phyloP scores from a whole-genome alignment of 1,284 basidiomycete species.

The Boletus semigastroideus region DNA sequence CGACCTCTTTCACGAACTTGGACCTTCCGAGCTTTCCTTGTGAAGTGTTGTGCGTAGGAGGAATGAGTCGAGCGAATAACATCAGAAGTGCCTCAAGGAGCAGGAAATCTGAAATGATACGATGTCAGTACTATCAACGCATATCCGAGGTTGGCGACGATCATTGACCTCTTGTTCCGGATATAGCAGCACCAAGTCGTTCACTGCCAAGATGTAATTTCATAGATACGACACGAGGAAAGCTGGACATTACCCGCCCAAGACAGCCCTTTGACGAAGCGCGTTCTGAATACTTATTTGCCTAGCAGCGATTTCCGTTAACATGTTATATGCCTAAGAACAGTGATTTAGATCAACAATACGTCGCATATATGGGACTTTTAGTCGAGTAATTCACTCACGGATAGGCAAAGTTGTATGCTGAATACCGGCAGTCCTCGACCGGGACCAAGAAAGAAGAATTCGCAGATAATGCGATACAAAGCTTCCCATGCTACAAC shows the following conservation, averaged over 20 bases:
- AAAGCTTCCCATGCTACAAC: conserved; percentile 22
- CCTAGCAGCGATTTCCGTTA: conserved; percentile 33
- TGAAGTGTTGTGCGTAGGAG: conserved; percentile 38
- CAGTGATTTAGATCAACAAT: conserved; percentile 3
- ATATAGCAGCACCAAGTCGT: conserved; percentile 36
- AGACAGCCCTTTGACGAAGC: conserved; percentile 32
- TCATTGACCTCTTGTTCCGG: conserved; percentile 31
- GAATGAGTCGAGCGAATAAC: conserved; percentile 55
- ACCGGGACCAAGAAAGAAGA: conserved; percentile 31
- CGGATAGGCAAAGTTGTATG: conserved; percentile 21
- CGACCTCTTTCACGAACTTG: conserved; percentile 52
- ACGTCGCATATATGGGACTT: conserved; percentile 32
- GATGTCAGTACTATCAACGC: conserved; percentile 3
- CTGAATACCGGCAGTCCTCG: conserved; percentile 14
- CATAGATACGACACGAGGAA: neutral
- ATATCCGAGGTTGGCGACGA: neutral
- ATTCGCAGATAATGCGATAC: conserved; percentile 30
- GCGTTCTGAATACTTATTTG: conserved; percentile 31
- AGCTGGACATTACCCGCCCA: conserved; percentile 37
- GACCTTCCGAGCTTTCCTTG: conserved; percentile 39
- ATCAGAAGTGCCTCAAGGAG: conserved; percentile 55
- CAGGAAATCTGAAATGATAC: conserved; percentile 46
- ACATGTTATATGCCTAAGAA: conserved; percentile 35
- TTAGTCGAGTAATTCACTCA: conserved; percentile 16
- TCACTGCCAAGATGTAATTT: conserved; percentile 23